Percentiles rank a stretch among this genome's conserved stretches.
These are phyloP conservation scores for Penicillium canescens DNA, from an alignment of 495 filamentous ascomycete species.

Conservation along the genomic window DNA sequence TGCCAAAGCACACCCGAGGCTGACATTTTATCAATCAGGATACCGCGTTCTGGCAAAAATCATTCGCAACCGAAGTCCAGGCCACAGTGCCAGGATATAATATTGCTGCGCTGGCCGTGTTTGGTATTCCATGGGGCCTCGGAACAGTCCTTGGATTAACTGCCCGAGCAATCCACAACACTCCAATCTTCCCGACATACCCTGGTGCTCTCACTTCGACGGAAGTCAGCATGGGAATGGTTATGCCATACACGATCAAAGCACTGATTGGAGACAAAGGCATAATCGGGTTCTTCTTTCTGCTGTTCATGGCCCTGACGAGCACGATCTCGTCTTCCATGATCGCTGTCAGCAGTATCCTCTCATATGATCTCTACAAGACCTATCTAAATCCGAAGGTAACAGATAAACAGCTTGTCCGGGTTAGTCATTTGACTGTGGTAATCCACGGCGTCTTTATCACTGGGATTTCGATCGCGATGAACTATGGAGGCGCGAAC, in stretches of 20 bases:
- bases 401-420: conserved; percentile 34
- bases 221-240: conserved; percentile 46
- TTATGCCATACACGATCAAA: conserved; percentile 49
- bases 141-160: conserved; percentile 51
- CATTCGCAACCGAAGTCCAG: conserved; percentile 44
- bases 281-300: conserved; percentile 49
- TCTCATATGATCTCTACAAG: conserved; percentile 50
- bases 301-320: conserved; percentile 57
- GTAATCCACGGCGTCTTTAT: conserved; percentile 41
- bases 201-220: conserved; percentile 44
- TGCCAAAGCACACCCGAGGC: not conserved
- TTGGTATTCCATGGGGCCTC: conserved; percentile 51
- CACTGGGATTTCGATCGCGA: conserved; percentile 34
- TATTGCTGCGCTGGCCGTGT: conserved; percentile 44
- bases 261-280: conserved; percentile 49
- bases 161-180: conserved; percentile 46
- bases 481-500: conserved; percentile 42
- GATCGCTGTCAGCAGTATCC: conserved; percentile 49
- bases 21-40: conserved; percentile 28
- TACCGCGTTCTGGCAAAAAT: conserved; percentile 56
- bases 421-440: conserved; percentile 37
- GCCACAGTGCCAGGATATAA: conserved; percentile 46
- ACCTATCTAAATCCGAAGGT: conserved; percentile 53
- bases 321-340: conserved; percentile 46
- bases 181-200: conserved; percentile 52